phyloP scores from a whole-genome alignment of 2,329 filamentous ascomycete genomes.

The Trichoderma polysporum region DNA sequence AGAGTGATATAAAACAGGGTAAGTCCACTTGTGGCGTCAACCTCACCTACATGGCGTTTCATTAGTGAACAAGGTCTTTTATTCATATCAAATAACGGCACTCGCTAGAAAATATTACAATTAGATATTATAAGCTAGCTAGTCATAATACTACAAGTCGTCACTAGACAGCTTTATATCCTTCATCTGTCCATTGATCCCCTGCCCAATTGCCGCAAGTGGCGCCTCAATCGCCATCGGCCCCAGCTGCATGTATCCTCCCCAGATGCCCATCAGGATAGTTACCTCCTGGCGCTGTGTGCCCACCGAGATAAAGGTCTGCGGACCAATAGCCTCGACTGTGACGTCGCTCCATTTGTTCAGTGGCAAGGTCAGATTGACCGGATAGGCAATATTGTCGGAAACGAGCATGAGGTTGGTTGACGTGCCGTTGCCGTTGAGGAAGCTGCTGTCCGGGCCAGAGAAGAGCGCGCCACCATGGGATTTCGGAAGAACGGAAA shows the following conservation, averaged over 20 bases:
- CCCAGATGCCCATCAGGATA: conserved; percentile 22
- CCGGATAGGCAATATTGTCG: conserved; percentile 17
- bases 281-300: conserved; percentile 19
- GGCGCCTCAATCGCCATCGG: conserved; percentile 21
- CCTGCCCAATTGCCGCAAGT: conserved; percentile 14
- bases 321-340: conserved; percentile 10
- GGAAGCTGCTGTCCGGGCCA: conserved; percentile 19
- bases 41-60: neutral
- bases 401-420: conserved; percentile 20
- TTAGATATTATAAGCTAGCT: neutral
- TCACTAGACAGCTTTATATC: conserved; percentile 16
- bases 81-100: neutral
- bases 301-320: conserved; percentile 16
- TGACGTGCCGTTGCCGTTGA: conserved; percentile 19
- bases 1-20: neutral
- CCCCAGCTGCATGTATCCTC: conserved; percentile 17
- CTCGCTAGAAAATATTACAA: neutral
- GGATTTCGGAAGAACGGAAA: conserved; percentile 37
- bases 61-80: neutral
- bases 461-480: conserved; percentile 21
- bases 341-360: conserved; percentile 22
- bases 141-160: neutral
- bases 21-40: neutral
- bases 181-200: conserved; percentile 18
- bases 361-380: conserved; percentile 21